phyloP scores from a whole-genome alignment of 2,329 filamentous ascomycete genomes.

The Trichoderma sp. region DNA sequence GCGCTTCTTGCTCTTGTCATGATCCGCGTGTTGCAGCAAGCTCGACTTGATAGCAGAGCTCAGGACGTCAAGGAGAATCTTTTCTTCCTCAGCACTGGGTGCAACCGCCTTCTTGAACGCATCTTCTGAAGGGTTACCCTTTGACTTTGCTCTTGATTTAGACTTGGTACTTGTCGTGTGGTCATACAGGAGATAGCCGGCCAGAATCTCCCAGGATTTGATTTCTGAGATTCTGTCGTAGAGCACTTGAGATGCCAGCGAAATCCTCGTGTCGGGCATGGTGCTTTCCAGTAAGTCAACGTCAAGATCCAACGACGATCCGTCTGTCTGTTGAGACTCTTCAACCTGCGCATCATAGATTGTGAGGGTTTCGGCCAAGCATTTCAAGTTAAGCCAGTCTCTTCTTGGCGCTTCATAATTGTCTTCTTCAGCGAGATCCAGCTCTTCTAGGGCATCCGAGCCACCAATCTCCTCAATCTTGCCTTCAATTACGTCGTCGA shows the following conservation, averaged over 20 bases:
- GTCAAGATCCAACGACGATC: slow-evolving; percentile 45
- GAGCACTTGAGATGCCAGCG: slow-evolving; percentile 79
- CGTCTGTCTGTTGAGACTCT: slow-evolving; percentile 49
- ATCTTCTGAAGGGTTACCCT: slow-evolving; percentile 53
- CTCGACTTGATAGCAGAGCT: slow-evolving; percentile 76
- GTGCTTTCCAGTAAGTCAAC: slow-evolving; percentile 59
- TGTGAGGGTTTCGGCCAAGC: slow-evolving; percentile 77
- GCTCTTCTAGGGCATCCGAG: slow-evolving; percentile 71
- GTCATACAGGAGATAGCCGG: slow-evolving; percentile 89
- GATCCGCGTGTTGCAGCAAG: slow-evolving; percentile 64
- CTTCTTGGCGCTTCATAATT: slow-evolving; percentile 72
- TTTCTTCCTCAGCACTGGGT: slow-evolving; percentile 73
- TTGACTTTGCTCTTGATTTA: slow-evolving; percentile 50
- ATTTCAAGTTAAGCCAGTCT: slow-evolving; percentile 91
- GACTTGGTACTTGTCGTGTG: slow-evolving; percentile 66
- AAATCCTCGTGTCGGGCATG: slow-evolving; percentile 75
- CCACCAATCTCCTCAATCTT: slow-evolving; percentile 84
- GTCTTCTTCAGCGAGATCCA: slow-evolving; percentile 69
- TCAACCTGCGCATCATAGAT: slow-evolving; percentile 73
- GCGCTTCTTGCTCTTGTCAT: slow-evolving; percentile 58
- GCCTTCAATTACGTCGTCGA: slow-evolving; percentile 75
- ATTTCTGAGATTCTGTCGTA: slow-evolving; percentile 80
- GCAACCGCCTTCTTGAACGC: slow-evolving; percentile 70
- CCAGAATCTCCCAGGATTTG: slow-evolving; percentile 81
- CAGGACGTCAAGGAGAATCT: slow-evolving; percentile 81